phyloP scores from a whole-genome alignment of 2,329 filamentous ascomycete species.

The Penicillium sp. region DNA sequence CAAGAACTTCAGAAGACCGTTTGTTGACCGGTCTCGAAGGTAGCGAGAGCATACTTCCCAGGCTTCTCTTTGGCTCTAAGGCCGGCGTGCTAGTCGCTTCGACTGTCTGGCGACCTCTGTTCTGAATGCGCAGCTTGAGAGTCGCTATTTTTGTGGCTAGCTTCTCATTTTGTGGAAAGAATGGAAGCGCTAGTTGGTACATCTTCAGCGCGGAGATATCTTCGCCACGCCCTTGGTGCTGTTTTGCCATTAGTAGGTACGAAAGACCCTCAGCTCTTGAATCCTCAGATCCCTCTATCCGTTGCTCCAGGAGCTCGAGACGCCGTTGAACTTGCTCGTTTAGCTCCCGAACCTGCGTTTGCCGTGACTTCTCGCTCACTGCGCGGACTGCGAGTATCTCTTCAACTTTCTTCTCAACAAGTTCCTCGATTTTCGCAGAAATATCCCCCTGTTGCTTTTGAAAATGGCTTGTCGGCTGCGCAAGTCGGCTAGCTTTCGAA shows the following conservation, averaged over 20 bases:
- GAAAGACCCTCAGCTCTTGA: slow-evolving; percentile 80
- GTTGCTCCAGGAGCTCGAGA: slow-evolving; percentile 81
- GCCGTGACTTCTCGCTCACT: slow-evolving; percentile 58
- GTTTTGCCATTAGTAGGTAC: slow-evolving; percentile 86
- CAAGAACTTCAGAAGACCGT: slow-evolving; percentile 35
- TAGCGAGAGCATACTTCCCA: slow-evolving; percentile 41
- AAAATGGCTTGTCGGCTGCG: slow-evolving; percentile 32
- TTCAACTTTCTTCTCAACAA: slow-evolving; percentile 89
- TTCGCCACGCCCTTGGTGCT: slow-evolving; percentile 84
- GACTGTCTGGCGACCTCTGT: slow-evolving; percentile 26
- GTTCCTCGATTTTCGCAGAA: slow-evolving; percentile 80
- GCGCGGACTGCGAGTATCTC: slow-evolving; percentile 83
- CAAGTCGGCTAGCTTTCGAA: slow-evolving; percentile 53
- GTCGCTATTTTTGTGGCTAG: slow-evolving; percentile 61
- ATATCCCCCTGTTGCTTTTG: slow-evolving; percentile 56
- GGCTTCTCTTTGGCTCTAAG: slow-evolving; percentile 27
- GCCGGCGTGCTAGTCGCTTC: slow-evolving; percentile 22
- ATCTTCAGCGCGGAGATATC: slow-evolving; percentile 78
- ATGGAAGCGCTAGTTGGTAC: slow-evolving; percentile 83
- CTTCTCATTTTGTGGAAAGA: slow-evolving; percentile 85
- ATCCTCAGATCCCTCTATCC: slow-evolving; percentile 80
- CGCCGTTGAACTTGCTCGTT: slow-evolving; percentile 80
- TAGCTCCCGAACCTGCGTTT: slow-evolving; percentile 57
- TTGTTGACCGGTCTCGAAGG: slow-evolving; percentile 33
- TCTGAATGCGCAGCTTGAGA: slow-evolving; percentile 56